These are phyloP conservation scores for Olyra latifolia DNA, from an alignment of 176 grass and related monocot species.

Conservation along the genomic window DNA sequence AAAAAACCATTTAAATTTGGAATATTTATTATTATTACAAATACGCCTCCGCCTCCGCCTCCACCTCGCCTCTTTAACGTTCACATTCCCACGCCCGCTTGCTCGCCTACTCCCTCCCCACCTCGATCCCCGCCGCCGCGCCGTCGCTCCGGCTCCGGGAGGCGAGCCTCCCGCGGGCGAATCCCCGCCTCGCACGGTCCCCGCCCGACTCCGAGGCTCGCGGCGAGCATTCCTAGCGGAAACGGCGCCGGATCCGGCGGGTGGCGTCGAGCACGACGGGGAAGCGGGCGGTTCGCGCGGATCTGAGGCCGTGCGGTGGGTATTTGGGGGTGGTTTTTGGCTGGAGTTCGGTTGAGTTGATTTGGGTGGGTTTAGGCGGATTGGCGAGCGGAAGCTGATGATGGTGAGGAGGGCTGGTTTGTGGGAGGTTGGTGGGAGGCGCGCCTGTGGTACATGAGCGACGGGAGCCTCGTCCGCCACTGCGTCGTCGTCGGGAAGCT, in stretches of 20 bases:
- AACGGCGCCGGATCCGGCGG: constrained; percentile 23
- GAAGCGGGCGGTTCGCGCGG: constrained; percentile 17
- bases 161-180: neutral
- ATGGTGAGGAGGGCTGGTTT: neutral
- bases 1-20: neutral
- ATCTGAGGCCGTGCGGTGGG: constrained; percentile 26
- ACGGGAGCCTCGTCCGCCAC: neutral
- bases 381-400: constrained; percentile 18
- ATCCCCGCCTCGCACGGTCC: neutral
- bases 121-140: constrained; percentile 20
- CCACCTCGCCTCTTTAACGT: constrained; percentile 43
- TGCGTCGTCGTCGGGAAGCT: constrained; percentile 24
- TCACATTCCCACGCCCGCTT: constrained; percentile 36
- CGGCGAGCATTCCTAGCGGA: constrained; percentile 26
- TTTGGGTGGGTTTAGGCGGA: constrained; percentile 1
- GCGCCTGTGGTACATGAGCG: constrained; percentile 33
- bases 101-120: neutral
- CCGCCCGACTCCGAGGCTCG: neutral
- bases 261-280: neutral
- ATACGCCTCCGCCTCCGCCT: neutral
- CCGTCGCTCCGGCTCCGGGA: neutral
- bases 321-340: neutral
- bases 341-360: neutral
- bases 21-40: neutral
- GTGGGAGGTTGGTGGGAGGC: neutral